phyloP scores from a whole-genome alignment of 2,329 filamentous ascomycete genomes.

The Fusarium abutilonis region DNA sequence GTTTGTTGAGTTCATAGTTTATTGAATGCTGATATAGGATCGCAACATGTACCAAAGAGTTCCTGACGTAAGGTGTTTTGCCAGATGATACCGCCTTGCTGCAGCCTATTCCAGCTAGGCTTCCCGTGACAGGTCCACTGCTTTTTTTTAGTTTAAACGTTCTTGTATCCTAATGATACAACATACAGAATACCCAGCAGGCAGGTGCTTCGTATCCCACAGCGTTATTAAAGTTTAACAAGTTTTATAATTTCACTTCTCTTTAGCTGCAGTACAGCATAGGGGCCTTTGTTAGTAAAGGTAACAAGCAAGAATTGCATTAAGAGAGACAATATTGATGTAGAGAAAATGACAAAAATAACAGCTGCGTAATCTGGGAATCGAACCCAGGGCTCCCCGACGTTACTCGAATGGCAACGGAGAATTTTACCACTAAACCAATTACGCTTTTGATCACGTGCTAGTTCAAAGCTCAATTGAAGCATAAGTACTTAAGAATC shows the following conservation, averaged over 20 bases:
- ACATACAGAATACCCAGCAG: no score
- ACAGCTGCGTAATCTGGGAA: slow-evolving; percentile 15
- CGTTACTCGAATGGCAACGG: slow-evolving; percentile 20
- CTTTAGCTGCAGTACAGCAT: neutral
- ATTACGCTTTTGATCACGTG: neutral
- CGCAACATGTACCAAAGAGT: slow-evolving; percentile 5
- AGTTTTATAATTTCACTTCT: no score
- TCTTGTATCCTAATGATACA: no score
- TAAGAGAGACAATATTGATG: neutral
- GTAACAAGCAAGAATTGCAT: neutral
- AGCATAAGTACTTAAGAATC: neutral
- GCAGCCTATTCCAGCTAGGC: neutral
- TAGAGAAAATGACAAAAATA: neutral
- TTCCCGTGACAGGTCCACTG: neutral
- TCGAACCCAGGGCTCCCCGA: slow-evolving; percentile 23
- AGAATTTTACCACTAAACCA: slow-evolving; percentile 10
- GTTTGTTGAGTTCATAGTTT: slow-evolving; percentile 31
- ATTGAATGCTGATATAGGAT: slow-evolving; percentile 2
- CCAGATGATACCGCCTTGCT: slow-evolving; percentile 11
- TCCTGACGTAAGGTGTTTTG: slow-evolving; percentile 39
- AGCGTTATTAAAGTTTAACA: no score
- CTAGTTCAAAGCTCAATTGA: no score
- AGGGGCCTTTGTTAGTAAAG: neutral
- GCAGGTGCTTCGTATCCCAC: no score
- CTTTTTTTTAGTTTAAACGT: no score